Evolutionary conservation across 2,329 filamentous ascomycete species (phyloP), one percentile per base, ranked within the genome.

Genomic region (Neonectria punicea): DNA sequence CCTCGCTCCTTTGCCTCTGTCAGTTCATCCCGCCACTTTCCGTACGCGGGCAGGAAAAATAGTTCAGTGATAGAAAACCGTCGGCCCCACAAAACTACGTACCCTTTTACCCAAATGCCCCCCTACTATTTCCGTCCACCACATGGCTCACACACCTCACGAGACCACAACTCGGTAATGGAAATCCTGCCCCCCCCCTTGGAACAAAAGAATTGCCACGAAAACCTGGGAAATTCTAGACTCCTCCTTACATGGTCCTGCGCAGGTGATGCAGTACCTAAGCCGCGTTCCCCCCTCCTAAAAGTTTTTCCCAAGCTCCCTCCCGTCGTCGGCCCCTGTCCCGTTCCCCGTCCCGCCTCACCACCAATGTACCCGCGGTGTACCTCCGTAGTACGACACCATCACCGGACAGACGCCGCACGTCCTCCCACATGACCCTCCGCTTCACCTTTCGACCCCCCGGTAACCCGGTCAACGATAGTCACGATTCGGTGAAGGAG

Each of bases 51-150:
- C 22, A 11, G 47, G 25, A 6, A 41, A 41, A 7, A 25, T 25
- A 25, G 25, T 25, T 25, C 25, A 25, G 6, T 25, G 46, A 49
- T 18, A 25, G 28, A 22, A 30, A 46, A n/a, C 14, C 18, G 18
- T 2, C 34, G 18, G 22, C 22, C 20, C 46, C 46, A 51, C 28
- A 13, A 53, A 20, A 22, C n/a, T 41, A 55, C 44, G 46, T 51
- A 65, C 62, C 59, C 36, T 36, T 43, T 34, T 44, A 54, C 43
- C 32, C 51, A 56, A 41, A 36, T 43, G 22, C 22, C 58, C 57
- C 58, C 63, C 69, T 70, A 6, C 25, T 6, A 72, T 73, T 72
- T 73, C 69, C 65, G 67, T 67, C 61, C 63, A 70, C 67, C 69
- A 69, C 66, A 70, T 72, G 66, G 70, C 58, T 51, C 56, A 39